Evolutionary conservation across 352 stramenopile genomes (phyloP).

Genomic region (Globisporangium middletonii): DNA sequence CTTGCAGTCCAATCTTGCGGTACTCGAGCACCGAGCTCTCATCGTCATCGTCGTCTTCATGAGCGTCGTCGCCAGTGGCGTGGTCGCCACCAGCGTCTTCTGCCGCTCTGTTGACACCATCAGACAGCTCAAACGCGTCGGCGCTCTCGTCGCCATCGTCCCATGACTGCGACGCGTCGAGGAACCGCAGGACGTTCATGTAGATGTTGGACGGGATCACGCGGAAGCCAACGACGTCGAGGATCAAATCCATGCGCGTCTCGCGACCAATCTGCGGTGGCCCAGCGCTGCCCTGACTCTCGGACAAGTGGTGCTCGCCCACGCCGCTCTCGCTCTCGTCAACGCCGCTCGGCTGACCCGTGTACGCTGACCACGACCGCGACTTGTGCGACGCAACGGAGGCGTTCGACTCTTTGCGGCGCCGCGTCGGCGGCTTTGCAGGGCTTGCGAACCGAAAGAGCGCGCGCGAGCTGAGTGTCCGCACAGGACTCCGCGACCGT

Average conservation of each 20-base stretch:
- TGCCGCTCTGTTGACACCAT: neutral
- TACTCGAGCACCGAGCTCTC: slow-evolving; percentile 21
- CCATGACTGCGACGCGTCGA: slow-evolving; percentile 35
- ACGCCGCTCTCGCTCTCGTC: too few relatives aligned
- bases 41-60: slow-evolving; percentile 2
- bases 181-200: slow-evolving; percentile 67
- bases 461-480: slow-evolving; percentile 35
- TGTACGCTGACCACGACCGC: slow-evolving; percentile 3
- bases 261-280: slow-evolving; percentile 16
- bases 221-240: slow-evolving; percentile 72
- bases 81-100: neutral
- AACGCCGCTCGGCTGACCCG: slow-evolving; percentile 7
- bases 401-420: slow-evolving; percentile 8
- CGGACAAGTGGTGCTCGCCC: slow-evolving; percentile 1
- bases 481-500: slow-evolving; percentile 13
- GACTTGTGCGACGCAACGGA: slow-evolving; percentile 10
- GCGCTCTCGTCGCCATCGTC: neutral
- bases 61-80: neutral
- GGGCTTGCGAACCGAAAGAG: slow-evolving; percentile 19
- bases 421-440: slow-evolving; percentile 2
- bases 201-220: slow-evolving; percentile 82
- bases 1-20: slow-evolving; percentile 41
- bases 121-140: neutral
- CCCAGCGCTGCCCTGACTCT: neutral
- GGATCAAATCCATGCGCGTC: slow-evolving; percentile 51